Base-by-base conservation (phyloP, 73 alveolate genomes). In the Urostyla sp. region DNA sequence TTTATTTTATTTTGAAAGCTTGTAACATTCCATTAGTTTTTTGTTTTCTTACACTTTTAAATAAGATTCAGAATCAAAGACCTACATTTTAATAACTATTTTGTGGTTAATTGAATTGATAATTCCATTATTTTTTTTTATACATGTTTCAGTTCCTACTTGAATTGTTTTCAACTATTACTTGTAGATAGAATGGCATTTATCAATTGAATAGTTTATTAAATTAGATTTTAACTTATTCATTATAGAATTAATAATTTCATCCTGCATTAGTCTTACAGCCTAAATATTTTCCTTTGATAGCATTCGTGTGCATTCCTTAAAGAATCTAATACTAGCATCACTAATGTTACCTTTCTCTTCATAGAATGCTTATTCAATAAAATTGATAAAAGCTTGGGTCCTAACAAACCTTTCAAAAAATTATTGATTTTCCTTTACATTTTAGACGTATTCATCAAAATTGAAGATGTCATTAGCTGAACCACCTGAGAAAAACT, bases 401-500 rank as follows among this genome's bases (percentile, higher is more conserved):
- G 83, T 69, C 49, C 69, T 44, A 4, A 69, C 83, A 48, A 69
- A 69, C 21, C 48, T 45, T 23, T 69, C 83, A 31, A 69, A 69
- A 45, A 69, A 69, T 24, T 31, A 30, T 27, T 69, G 40, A 49
- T 69, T 69, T 34, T 69, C 83, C 8, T 32, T 44, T 0, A 69
- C 83, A 69, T 69, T 69, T 49, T 69, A 32, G 7, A 69, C 83
- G 30, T 69, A 69, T 27, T 69, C 83, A 10, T 69, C 72, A 30
- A 69, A 69, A 31, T 69, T 69, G 45, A 69, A 69, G 16, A 69
- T 69, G 44, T 69, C 83, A 28, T 69, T 69, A 3, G 83, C 83
- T 7, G 79, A 63, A 0, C 79, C 79, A 63, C 37, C 37, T 15
- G 18, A 43, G 50, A 2, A 3, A 21, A 43, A 43, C 11, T 55